These are phyloP conservation scores for Suillus discolor DNA, from an alignment of 768 basidiomycete genomes.

Conservation along the genomic window DNA sequence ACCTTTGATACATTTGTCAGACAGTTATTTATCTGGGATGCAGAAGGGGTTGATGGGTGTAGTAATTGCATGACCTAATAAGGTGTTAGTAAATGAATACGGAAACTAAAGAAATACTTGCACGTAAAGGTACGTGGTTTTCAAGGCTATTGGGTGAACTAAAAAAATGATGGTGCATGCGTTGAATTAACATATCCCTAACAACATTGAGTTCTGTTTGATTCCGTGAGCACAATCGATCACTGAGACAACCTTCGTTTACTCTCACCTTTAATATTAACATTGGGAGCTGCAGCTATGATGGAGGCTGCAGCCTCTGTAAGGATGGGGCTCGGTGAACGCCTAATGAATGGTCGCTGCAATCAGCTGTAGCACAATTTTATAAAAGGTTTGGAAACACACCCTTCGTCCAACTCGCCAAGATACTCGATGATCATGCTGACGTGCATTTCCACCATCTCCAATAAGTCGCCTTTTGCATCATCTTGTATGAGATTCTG, in stretches of 20 bases:
- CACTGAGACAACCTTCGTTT: no score
- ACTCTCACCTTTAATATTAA: slow-evolving; percentile 58
- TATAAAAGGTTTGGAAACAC: slow-evolving; percentile 17
- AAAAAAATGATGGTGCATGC: slow-evolving; percentile 59
- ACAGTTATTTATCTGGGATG: slow-evolving; percentile 55
- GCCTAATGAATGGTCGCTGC: slow-evolving; percentile 28
- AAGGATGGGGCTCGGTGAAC: slow-evolving; percentile 49
- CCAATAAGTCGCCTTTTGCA: slow-evolving; percentile 59
- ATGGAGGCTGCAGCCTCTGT: slow-evolving; percentile 73
- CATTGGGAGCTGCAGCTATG: slow-evolving; percentile 59
- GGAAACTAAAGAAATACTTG: slow-evolving; percentile 24
- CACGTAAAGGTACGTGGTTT: slow-evolving; percentile 55
- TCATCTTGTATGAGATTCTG: slow-evolving; percentile 69
- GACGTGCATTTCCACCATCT: slow-evolving; percentile 65
- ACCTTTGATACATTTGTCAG: slow-evolving; percentile 54
- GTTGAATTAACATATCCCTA: slow-evolving; percentile 55
- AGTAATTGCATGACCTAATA: slow-evolving; percentile 53
- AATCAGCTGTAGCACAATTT: slow-evolving; percentile 4
- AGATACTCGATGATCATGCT: slow-evolving; percentile 63
- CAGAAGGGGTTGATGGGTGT: slow-evolving; percentile 55
- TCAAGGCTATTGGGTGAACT: slow-evolving; percentile 56
- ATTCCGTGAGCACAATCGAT: neutral
- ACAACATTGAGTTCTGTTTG: slow-evolving; percentile 57
- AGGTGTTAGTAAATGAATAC: slow-evolving; percentile 4
- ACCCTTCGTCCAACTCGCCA: slow-evolving; percentile 56